Base-by-base conservation (phyloP, 2,329 filamentous ascomycete species). In the Alternaria conjuncta region DNA sequence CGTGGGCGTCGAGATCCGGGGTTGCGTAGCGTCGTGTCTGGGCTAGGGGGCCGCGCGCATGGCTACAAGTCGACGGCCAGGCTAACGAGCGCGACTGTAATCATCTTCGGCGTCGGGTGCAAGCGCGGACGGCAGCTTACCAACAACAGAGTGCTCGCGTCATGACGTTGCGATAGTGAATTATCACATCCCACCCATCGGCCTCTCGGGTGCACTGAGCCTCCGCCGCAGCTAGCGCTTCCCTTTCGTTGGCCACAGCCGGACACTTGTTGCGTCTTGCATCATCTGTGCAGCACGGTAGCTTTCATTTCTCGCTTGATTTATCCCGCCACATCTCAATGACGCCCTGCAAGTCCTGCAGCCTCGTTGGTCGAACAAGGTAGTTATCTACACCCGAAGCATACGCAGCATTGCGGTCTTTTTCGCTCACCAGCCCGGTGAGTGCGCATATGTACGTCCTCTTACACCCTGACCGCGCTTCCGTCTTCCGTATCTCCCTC, bases 61-160 rank as follows among this genome's bases (percentile, higher is more conserved):
- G 50, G 62, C 71, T 66, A 43, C 60, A 60, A 32, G 53, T 61
- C 57, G 3, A 66, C 55, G 66, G 51, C 55, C 59, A 61, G 45
- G 54, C 20, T 23, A 28, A 50, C 20, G 20, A 32, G 54, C 30
- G 57, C 44, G 44, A 32, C 53, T 61, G 62, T 60, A 36, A 61
- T 65, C 56, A 49, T 46, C 23, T 21, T 69, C 65, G 59, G 65
- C 49, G 30, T 66, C 61, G 63, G 63, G 54, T 43, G 57, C 60
- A 50, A 44, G 54, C 49, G 43, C 54, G 18, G 26, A 47, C 20
- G 58, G 61, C 58, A 65, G 71, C 72, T 74, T 73, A 74, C 72
- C 69, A 71, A 69, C 44, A 63, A 62, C 61, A 60, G 62, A 57
- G 57, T 56, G 60, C 60, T 41, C 36, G 36, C 36, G 36, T 65